Evolutionary conservation across 2,329 filamentous ascomycete genomes (phyloP).

Genomic region (Aphanoascus verrucosus): DNA sequence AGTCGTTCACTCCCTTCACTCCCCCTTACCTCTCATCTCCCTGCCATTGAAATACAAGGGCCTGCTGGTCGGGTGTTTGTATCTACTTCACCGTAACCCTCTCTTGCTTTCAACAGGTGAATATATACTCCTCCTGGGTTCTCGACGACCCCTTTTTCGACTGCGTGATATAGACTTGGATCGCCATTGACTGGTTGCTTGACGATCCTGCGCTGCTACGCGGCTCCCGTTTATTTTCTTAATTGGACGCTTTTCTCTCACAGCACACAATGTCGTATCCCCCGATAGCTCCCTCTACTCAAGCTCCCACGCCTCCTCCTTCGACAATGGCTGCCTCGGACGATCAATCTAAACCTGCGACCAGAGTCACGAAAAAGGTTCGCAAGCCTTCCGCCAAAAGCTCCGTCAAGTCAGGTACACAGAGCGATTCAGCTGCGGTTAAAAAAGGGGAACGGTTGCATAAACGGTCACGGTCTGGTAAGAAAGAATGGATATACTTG

Average conservation of each 20-base stretch:
- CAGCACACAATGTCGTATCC: conserved; percentile 17
- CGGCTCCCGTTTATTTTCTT: not conserved
- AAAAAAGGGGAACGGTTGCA: conserved; percentile 15
- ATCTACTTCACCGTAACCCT: not conserved
- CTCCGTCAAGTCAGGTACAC: conserved; percentile 4
- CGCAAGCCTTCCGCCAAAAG: conserved; percentile 12
- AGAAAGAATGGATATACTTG: not conserved
- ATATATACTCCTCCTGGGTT: not conserved
- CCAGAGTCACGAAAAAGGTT: conserved; percentile 11
- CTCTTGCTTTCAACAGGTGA: not conserved
- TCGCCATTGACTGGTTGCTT: conserved; percentile 10
- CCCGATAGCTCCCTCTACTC: conserved; percentile 16
- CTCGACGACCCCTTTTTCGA: not conserved
- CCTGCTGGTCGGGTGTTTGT: conserved; percentile 4
- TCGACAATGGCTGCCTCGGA: conserved; percentile 10
- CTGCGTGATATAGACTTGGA: not conserved
- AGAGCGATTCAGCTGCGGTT: not conserved
- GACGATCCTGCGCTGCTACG: conserved; percentile 6
- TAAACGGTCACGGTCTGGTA: conserved; percentile 17
- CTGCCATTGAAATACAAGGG: conserved; percentile 11
- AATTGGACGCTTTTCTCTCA: not conserved
- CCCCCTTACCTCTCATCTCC: conserved; percentile 13
- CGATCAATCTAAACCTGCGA: conserved; percentile 6
- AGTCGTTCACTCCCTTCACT: not conserved
- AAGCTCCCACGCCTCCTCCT: conserved; percentile 11